phyloP scores from a whole-genome alignment of 2,329 filamentous ascomycete genomes.

The Gyromitra esculenta region DNA sequence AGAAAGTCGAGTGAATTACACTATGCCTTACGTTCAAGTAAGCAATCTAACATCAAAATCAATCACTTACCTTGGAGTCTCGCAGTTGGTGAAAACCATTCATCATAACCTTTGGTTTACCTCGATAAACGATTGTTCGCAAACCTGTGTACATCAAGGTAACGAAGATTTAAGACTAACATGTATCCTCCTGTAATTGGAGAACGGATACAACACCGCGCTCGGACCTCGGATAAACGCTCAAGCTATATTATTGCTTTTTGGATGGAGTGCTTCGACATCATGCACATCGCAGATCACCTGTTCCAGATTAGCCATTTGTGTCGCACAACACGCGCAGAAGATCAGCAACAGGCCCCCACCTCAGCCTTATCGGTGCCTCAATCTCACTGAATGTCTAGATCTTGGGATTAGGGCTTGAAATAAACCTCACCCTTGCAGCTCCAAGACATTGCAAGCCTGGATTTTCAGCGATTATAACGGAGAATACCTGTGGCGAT shows the following conservation, averaged over 20 bases:
- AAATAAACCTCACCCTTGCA: constrained; percentile 7
- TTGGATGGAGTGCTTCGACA: constrained; percentile 32
- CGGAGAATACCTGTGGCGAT: not conserved
- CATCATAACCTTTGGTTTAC: not conserved
- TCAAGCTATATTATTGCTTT: constrained; percentile 41
- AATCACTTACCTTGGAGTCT: constrained; percentile 1
- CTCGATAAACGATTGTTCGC: not conserved
- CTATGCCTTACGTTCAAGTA: constrained; percentile 1
- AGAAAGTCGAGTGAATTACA: constrained; percentile 3
- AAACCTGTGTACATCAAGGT: constrained; percentile 3
- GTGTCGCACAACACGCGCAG: constrained; percentile 30
- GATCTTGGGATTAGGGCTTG: constrained; percentile 21
- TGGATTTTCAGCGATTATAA: not conserved
- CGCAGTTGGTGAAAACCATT: not conserved
- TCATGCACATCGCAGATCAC: constrained; percentile 47
- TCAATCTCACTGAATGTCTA: constrained; percentile 15
- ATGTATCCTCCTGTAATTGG: constrained; percentile 30
- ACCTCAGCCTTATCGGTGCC: constrained; percentile 43
- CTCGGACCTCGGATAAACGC: constrained; percentile 28
- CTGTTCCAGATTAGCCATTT: constrained; percentile 41
- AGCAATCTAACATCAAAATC: not conserved
- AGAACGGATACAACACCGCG: constrained; percentile 11
- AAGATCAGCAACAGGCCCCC: constrained; percentile 32
- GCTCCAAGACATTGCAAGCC: constrained; percentile 5
- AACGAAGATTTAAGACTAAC: not conserved